Evolutionary conservation across 805 yeast species (phyloP), one percentile per base, ranked within the genome.

Genomic region (Brettanomyces naardenensis): DNA sequence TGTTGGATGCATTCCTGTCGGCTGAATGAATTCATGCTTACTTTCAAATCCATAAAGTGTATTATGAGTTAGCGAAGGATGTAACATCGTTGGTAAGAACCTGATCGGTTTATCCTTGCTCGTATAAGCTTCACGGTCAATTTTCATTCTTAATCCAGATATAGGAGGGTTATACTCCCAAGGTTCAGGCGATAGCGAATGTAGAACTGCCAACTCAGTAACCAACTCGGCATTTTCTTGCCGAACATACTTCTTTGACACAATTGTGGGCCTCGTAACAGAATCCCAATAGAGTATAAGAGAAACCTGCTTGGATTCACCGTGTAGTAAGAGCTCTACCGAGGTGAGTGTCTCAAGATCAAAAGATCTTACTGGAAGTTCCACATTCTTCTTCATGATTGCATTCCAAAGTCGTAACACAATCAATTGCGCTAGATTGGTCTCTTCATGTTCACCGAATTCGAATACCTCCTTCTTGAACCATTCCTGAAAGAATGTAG

Each of bases 401-500:
- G 41, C 31, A 11, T 37, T 46, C 58, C 58, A 54, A 6, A 51
- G 35, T 17, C 40, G 32, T 27, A 40, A 25, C 14, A 40, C 28
- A 25, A 29, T 13, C 19, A 30, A 20, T 11, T 37, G 44, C 7
- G 37, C 23, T 19, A 29, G 6, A 28, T 9, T 37, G 18, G 35
- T 28, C 6, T 35, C 31, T 20, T 27, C 28, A 3, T 27, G 5
- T 11, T 33, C 36, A n/a, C 33, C 34, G 7, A 28, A n/a, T 13
- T 46, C 49, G 21, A 39, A 44, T 10, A 36, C 20, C 22, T 40
- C 42, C 18, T 43, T 43, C 18, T 46, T 41, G 39, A 43, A 56
- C 62, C 62, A 58, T 37, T 58, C 59, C 14, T 40, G 41, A 19
- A 47, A 48, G 38, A 53, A 53, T 11, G 43, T 45, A 13, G 54